Conservation (phyloP, 257 asterid species). For the Solanum chaucha region DNA sequence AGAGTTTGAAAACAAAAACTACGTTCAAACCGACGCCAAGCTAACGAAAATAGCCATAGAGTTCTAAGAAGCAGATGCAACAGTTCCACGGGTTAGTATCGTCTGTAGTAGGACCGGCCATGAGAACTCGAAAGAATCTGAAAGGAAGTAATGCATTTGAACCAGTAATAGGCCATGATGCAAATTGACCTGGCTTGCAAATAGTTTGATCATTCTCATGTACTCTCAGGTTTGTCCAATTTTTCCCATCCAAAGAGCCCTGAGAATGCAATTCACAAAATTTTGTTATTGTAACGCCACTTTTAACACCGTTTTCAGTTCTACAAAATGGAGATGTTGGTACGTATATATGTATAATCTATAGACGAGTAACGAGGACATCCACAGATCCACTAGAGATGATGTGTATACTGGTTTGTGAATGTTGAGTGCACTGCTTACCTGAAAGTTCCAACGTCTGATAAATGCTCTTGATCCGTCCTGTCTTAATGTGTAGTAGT, state of each 20-base stretch:
- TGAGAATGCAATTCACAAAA: conserved; percentile 9
- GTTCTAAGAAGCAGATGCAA: conserved; percentile 91
- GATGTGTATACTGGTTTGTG: neutral
- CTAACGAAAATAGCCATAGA: conserved; percentile 79
- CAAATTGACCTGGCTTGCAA: conserved; percentile 83
- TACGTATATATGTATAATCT: neutral
- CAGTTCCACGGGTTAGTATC: conserved; percentile 69
- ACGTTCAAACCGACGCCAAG: neutral
- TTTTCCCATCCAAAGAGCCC: conserved; percentile 85
- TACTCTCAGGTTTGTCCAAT: conserved; percentile 67
- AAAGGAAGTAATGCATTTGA: conserved; percentile 79
- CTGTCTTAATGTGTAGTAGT: conserved; percentile 86
- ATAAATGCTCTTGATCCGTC: conserved; percentile 85
- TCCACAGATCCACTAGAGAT: neutral
- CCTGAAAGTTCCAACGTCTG: conserved; percentile 87
- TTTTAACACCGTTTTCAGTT: neutral
- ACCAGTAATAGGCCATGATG: conserved; percentile 82
- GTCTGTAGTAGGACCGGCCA: conserved; percentile 64
- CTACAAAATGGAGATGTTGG: neutral
- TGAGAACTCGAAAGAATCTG: conserved; percentile 60
- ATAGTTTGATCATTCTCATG: conserved; percentile 77
- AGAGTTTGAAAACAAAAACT: neutral
- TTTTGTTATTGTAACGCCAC: neutral
- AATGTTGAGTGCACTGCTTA: neutral
- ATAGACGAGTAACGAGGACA: neutral